A percentile compares a stretch with the other conserved stretches of the same genome.
Evolutionary conservation across 2,329 filamentous ascomycete genomes (phyloP).

Genomic region (Aspergillus chevalieri): DNA sequence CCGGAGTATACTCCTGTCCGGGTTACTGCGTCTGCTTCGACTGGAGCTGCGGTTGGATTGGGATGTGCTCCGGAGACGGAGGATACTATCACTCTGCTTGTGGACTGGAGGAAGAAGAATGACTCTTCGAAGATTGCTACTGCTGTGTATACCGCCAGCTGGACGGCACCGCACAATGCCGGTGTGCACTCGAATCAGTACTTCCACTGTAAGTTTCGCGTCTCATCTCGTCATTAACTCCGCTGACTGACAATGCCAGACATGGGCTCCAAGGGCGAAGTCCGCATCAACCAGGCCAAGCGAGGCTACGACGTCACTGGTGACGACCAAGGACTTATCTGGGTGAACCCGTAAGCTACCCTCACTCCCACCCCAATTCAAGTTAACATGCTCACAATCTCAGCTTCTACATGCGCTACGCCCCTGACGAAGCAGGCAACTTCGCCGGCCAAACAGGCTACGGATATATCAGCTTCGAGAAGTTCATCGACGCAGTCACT

Average conservation of each 20-base stretch:
- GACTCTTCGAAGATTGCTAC: conserved; percentile 68
- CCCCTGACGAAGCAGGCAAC: conserved; percentile 89
- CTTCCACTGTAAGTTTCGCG: conserved; percentile 62
- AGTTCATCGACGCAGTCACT: conserved; percentile 84
- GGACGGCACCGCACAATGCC: conserved; percentile 87
- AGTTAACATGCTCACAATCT: not conserved
- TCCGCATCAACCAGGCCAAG: conserved; percentile 88
- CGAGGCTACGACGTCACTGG: conserved; percentile 92
- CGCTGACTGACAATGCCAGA: conserved; percentile 34
- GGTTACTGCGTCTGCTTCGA: conserved; percentile 72
- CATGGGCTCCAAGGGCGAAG: conserved; percentile 75
- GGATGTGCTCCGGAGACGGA: conserved; percentile 78
- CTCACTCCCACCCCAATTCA: not conserved
- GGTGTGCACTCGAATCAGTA: conserved; percentile 97
- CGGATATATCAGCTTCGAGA: conserved; percentile 90
- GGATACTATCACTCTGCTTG: conserved; percentile 86
- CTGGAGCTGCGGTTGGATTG: conserved; percentile 69
- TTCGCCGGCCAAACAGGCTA: conserved; percentile 88
- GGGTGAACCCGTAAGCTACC: conserved; percentile 69
- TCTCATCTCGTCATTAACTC: not conserved
- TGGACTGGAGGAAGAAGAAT: conserved; percentile 74
- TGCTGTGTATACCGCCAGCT: conserved; percentile 86
- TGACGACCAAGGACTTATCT: conserved; percentile 64
- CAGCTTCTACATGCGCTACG: conserved; percentile 86
- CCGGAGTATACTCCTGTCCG: conserved; percentile 70